These are phyloP conservation scores for Xylariaceae sp. DNA, from an alignment of 2,329 filamentous ascomycete species.

Conservation along the genomic window DNA sequence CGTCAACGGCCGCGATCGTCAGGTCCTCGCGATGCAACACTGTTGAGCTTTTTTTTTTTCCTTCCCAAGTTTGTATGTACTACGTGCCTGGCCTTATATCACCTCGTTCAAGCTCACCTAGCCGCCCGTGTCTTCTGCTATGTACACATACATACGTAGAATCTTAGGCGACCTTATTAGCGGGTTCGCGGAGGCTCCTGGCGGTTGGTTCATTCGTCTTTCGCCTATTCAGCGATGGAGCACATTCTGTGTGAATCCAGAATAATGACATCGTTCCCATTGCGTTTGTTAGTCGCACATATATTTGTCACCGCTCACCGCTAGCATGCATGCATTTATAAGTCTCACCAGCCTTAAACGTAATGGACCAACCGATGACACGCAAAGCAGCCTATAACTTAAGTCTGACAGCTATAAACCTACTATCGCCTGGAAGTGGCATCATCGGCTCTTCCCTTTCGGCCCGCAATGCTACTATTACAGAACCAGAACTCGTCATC, in stretches of 20 bases:
- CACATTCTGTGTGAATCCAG: neutral
- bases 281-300: neutral
- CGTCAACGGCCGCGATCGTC: neutral
- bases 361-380: neutral
- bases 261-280: neutral
- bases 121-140: too few relatives aligned
- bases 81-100: too few relatives aligned
- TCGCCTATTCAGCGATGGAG: neutral
- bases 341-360: neutral
- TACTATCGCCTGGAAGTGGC: neutral
- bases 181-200: neutral
- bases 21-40: neutral
- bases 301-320: neutral
- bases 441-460: neutral
- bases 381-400: neutral
- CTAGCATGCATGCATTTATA: neutral
- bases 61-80: neutral
- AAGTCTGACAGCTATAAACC: neutral
- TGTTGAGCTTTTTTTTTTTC: neutral
- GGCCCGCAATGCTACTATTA: neutral
- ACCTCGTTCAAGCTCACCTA: too few relatives aligned
- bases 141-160: too few relatives aligned
- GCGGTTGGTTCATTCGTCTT: neutral
- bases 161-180: neutral
- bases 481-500: neutral